Evolutionary conservation across 2,329 filamentous ascomycete species (phyloP).

Genomic region (Penicillium sp.): DNA sequence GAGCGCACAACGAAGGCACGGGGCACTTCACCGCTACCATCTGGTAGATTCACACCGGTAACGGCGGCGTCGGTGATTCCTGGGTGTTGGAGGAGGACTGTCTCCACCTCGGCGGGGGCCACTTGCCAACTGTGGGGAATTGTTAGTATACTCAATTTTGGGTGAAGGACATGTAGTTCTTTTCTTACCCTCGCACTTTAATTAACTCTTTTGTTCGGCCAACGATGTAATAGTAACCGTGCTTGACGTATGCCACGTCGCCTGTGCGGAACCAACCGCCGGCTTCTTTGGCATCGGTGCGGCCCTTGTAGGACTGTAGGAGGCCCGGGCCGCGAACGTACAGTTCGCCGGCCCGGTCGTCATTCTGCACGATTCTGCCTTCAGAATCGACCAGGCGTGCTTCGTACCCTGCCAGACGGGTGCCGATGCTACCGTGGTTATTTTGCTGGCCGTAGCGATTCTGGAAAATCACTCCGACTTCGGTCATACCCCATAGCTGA

Average conservation of each 20-base stretch:
- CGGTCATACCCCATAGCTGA: slow-evolving; percentile 59
- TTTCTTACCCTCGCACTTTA: slow-evolving; percentile 47
- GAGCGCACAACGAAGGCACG: slow-evolving; percentile 49
- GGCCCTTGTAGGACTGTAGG: slow-evolving; percentile 39
- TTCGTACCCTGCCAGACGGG: slow-evolving; percentile 43
- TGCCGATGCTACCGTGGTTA: slow-evolving; percentile 50
- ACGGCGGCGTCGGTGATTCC: slow-evolving; percentile 49
- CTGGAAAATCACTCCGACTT: slow-evolving; percentile 49
- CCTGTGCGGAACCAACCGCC: slow-evolving; percentile 48
- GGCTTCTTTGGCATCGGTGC: slow-evolving; percentile 34
- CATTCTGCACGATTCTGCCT: slow-evolving; percentile 28
- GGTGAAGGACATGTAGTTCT: not conserved
- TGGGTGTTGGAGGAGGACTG: slow-evolving; percentile 46
- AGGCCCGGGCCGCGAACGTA: slow-evolving; percentile 41
- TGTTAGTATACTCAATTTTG: not conserved
- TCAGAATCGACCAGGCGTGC: slow-evolving; percentile 38
- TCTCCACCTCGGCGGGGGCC: slow-evolving; percentile 51
- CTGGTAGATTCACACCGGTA: slow-evolving; percentile 42
- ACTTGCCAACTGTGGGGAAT: slow-evolving; percentile 45
- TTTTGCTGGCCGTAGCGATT: slow-evolving; percentile 42
- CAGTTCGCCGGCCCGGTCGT: slow-evolving; percentile 42
- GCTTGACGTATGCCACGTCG: slow-evolving; percentile 40
- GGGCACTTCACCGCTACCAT: slow-evolving; percentile 40
- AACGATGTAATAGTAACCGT: slow-evolving; percentile 41
- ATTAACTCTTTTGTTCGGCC: slow-evolving; percentile 48